A percentile compares a stretch with the other conserved stretches of the same genome.
Conservation (phyloP, 768 basidiomycete genomes). For the Lentinula sp. region DNA sequence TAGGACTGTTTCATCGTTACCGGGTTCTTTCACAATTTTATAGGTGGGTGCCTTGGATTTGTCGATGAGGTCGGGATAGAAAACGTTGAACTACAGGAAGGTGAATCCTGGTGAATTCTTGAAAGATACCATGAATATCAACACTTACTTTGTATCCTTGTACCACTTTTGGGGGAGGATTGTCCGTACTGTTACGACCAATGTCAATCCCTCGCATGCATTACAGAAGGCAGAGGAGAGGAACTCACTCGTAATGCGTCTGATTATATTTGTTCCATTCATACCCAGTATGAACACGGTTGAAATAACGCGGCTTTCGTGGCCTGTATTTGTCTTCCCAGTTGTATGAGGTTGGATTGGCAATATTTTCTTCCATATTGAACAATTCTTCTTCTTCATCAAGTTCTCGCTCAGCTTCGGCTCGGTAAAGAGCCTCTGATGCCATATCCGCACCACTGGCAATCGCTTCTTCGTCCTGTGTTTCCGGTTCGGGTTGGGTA, state of each 20-base stretch:
- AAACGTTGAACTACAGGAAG: constrained; percentile 76
- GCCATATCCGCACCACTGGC: constrained; percentile 69
- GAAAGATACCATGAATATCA: neutral
- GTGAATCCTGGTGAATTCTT: constrained; percentile 1
- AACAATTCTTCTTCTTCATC: constrained; percentile 97
- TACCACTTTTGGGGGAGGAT: constrained; percentile 98
- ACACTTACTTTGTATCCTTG: constrained; percentile 87
- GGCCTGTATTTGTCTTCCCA: constrained; percentile 99
- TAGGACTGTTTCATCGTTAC: constrained; percentile 92
- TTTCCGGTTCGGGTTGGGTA: constrained; percentile 53
- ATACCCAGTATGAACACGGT: constrained; percentile 97
- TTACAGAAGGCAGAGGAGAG: neutral
- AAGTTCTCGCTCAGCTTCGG: constrained; percentile 86
- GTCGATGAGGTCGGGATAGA: constrained; percentile 99
- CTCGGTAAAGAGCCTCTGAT: constrained; percentile 86
- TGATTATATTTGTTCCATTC: constrained; percentile 99
- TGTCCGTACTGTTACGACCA: constrained; percentile 67
- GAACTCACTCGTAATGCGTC: constrained; percentile 93
- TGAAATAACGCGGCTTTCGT: constrained; percentile 96
- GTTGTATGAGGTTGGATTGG: constrained; percentile 80
- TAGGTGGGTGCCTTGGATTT: constrained; percentile 96
- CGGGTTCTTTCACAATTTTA: constrained; percentile 89
- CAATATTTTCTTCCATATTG: constrained; percentile 87
- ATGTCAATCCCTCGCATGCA: neutral
- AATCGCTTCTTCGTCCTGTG: constrained; percentile 45